A percentile compares a stretch with the other conserved stretches of the same genome.
These are phyloP conservation scores for Annulohypoxylon bovei DNA, from an alignment of 495 filamentous ascomycete genomes.

Conservation along the genomic window DNA sequence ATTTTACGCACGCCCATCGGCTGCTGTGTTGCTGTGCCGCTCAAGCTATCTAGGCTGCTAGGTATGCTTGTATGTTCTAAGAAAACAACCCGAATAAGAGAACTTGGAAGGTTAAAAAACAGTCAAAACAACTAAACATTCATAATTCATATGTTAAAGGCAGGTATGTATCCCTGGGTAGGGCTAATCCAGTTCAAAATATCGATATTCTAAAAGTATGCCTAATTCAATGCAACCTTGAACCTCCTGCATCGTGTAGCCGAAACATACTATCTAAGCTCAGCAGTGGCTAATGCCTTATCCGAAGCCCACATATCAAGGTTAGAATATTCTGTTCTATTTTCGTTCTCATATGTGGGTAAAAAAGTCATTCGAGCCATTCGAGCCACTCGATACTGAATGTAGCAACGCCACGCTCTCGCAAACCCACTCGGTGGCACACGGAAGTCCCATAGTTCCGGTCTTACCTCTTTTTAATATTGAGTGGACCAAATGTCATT, in stretches of 20 bases:
- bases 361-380: slow-evolving; percentile 13
- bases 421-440: neutral
- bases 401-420: slow-evolving; percentile 27
- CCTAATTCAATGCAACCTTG: slow-evolving; percentile 30
- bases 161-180: slow-evolving; percentile 30
- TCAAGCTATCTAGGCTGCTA: slow-evolving; percentile 14
- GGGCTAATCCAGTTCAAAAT: slow-evolving; percentile 21
- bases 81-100: neutral
- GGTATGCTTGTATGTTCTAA: neutral
- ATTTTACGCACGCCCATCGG: slow-evolving; percentile 5
- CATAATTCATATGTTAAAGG: slow-evolving; percentile 13
- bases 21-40: too few species aligned
- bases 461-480: slow-evolving; percentile 4
- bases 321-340: slow-evolving; percentile 31
- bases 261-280: slow-evolving; percentile 36
- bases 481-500: neutral
- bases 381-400: neutral
- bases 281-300: slow-evolving; percentile 35
- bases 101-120: neutral
- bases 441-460: slow-evolving; percentile 13
- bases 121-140: slow-evolving; percentile 1
- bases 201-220: slow-evolving; percentile 24
- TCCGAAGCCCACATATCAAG: slow-evolving; percentile 32
- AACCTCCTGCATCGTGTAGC: slow-evolving; percentile 31
- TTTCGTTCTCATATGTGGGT: slow-evolving; percentile 35